Percentiles rank a stretch among this genome's conserved stretches.
Conservation (phyloP, 2,329 filamentous ascomycete species). For the Clarireedia monteithiana region DNA sequence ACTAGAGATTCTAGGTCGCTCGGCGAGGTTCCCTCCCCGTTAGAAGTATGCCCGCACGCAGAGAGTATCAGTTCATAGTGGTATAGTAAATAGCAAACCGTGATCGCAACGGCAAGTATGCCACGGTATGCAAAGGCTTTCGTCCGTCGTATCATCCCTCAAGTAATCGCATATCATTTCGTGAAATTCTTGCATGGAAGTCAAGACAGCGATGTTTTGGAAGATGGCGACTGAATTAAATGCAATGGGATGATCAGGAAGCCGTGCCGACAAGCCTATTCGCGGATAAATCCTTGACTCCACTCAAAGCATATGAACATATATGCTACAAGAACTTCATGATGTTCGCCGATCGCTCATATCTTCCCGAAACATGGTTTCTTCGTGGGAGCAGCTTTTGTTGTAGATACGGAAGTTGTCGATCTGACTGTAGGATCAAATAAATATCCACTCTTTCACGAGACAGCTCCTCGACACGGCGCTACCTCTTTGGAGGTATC, state of each 20-base stretch:
- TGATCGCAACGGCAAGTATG: neutral
- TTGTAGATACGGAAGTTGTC: too few relatives aligned
- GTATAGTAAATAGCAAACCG: too few relatives aligned
- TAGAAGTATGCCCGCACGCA: neutral
- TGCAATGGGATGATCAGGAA: neutral
- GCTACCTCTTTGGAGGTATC: too few relatives aligned
- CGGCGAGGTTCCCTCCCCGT: too few relatives aligned
- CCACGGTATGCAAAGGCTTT: neutral
- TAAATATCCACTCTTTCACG: too few relatives aligned
- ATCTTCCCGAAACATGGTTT: too few relatives aligned
- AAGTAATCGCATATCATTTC: neutral
- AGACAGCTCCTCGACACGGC: too few relatives aligned
- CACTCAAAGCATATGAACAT: too few relatives aligned
- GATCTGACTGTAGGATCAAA: too few relatives aligned
- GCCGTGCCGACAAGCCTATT: slow-evolving; percentile 6
- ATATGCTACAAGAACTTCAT: too few relatives aligned
- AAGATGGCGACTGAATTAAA: neutral
- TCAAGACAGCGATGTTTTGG: neutral
- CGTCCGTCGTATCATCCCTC: neutral
- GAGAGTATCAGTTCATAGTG: neutral
- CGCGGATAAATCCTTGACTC: neutral
- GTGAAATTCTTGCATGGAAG: neutral
- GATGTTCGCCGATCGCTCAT: too few relatives aligned
- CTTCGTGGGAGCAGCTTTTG: too few relatives aligned
- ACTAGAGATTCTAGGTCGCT: slow-evolving; percentile 9